A percentile compares a stretch with the other conserved stretches of the same genome.
Evolutionary conservation across 23 red algal genomes (phyloP).

Genomic region (Gracilaria gracilis): DNA sequence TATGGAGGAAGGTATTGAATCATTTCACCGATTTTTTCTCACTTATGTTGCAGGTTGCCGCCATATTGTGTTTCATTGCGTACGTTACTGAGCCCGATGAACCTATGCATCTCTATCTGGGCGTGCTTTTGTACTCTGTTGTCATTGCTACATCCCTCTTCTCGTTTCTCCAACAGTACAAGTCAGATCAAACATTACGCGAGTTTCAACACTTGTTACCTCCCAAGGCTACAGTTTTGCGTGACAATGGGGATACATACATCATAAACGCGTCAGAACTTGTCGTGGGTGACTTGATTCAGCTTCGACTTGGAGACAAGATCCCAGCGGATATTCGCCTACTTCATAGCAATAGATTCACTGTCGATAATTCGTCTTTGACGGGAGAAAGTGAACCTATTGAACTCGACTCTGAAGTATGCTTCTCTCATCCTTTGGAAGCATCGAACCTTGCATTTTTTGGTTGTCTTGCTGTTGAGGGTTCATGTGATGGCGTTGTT

Average conservation of each 20-base stretch:
- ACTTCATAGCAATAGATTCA: constrained; percentile 54
- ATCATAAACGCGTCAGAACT: constrained; percentile 69
- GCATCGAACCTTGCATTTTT: constrained; percentile 80
- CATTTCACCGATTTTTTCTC: constrained; percentile 85
- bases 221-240: constrained; percentile 59
- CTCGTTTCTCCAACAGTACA: constrained; percentile 59
- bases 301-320: constrained; percentile 77
- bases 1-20: constrained; percentile 43
- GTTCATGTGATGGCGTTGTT: constrained; percentile 54
- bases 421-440: constrained; percentile 44
- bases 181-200: constrained; percentile 59
- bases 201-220: constrained; percentile 75
- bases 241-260: constrained; percentile 66
- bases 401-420: neutral
- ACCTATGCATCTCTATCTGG: constrained; percentile 70
- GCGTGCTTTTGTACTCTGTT: constrained; percentile 54
- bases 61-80: constrained; percentile 34
- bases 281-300: constrained; percentile 83
- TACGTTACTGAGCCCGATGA: constrained; percentile 50
- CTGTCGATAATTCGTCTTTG: constrained; percentile 82
- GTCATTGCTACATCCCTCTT: constrained; percentile 70
- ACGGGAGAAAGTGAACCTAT: constrained; percentile 86
- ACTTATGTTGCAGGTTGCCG: constrained; percentile 69
- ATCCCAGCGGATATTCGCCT: constrained; percentile 85
- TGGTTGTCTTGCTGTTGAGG: constrained; percentile 73